phyloP scores from a whole-genome alignment of 257 asterid genomes.

The Solanum dulcamara region DNA sequence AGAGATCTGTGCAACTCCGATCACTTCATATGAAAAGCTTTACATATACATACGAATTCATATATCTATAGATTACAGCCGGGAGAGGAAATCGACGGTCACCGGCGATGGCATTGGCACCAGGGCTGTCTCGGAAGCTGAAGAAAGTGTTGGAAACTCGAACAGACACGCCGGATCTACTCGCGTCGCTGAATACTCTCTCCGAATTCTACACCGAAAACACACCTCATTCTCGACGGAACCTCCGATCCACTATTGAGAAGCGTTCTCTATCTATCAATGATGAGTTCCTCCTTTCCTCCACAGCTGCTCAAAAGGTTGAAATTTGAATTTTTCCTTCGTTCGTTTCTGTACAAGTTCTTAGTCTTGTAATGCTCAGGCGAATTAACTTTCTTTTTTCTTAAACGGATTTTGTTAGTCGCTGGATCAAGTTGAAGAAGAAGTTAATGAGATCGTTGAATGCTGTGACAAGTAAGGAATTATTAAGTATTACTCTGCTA shows the following conservation, averaged over 20 bases:
- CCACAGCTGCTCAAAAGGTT: constrained; percentile 73
- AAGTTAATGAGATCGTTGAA: constrained; percentile 79
- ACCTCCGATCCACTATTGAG: constrained; percentile 93
- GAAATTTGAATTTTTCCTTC: neutral
- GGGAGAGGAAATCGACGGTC: neutral
- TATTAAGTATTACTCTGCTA: constrained; percentile 2
- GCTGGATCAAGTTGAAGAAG: constrained; percentile 87
- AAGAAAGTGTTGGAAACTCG: constrained; percentile 96
- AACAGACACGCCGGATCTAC: constrained; percentile 74
- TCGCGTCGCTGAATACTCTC: constrained; percentile 81
- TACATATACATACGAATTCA: neutral
- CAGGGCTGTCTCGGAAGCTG: constrained; percentile 98
- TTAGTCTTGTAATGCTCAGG: neutral
- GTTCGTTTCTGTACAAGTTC: neutral
- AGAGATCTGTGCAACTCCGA: neutral
- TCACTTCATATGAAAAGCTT: neutral
- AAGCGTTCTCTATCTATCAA: constrained; percentile 83
- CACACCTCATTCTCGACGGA: constrained; percentile 71
- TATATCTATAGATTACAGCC: neutral
- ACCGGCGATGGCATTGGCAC: constrained; percentile 84
- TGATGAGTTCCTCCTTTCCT: constrained; percentile 77
- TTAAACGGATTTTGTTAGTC: constrained; percentile 28
- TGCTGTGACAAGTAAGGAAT: constrained; percentile 76
- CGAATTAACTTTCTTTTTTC: neutral
- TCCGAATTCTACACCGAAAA: constrained; percentile 75